These are phyloP conservation scores for Polytrichum formosum DNA, from an alignment of 225 moss, liverwort and hornwort genomes.

Conservation along the genomic window DNA sequence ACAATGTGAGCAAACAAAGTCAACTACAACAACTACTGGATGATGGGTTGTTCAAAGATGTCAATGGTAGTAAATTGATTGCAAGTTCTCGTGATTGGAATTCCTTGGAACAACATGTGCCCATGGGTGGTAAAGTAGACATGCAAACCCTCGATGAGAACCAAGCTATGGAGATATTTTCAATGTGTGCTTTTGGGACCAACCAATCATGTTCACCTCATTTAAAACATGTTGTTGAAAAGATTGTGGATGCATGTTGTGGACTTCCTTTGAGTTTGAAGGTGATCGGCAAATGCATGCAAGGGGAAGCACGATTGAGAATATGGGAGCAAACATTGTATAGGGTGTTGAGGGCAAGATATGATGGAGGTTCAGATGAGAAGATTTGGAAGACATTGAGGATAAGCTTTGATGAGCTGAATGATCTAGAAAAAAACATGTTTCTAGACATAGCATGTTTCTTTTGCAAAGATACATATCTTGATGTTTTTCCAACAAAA, in stretches of 20 bases:
- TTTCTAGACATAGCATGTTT: constrained; percentile 3
- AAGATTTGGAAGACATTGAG: constrained; percentile 4
- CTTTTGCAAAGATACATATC: constrained; percentile 2
- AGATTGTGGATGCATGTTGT: background rate
- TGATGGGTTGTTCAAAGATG: background rate
- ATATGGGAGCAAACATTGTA: constrained; percentile 5
- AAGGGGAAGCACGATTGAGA: background rate
- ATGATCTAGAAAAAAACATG: background rate
- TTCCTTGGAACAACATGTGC: background rate
- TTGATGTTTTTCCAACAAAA: background rate
- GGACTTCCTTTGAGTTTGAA: constrained; percentile 10
- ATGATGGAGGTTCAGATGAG: background rate
- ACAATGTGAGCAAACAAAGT: too few species aligned
- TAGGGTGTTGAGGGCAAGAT: background rate
- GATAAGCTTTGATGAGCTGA: constrained; percentile 6
- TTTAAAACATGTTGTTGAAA: too few species aligned
- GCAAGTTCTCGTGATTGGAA: constrained; percentile 1
- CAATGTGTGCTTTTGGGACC: background rate
- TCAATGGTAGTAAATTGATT: background rate
- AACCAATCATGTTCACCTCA: background rate
- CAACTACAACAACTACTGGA: background rate
- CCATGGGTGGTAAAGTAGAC: background rate
- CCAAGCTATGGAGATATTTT: background rate
- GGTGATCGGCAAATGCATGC: background rate
- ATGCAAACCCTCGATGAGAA: background rate